Evolutionary conservation across 78 protist species (phyloP), one percentile per base, ranked within the genome.

Genomic region (Tieghemostelium lacteum): DNA sequence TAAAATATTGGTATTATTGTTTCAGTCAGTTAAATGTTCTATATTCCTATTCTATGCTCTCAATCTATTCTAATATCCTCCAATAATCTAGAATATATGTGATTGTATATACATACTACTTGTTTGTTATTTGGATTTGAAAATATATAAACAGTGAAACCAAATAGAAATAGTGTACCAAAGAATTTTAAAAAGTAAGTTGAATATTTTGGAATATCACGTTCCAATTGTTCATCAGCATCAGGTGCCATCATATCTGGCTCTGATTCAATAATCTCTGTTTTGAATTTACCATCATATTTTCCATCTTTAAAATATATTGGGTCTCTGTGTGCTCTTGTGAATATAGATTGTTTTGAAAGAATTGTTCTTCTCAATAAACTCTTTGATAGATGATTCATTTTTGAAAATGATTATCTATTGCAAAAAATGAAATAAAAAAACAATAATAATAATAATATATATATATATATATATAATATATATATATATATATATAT

Each of bases 231-330:
- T 34, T 50, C 52, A 69, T 83, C 89, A 22, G 50, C 78, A 71
- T 83, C 89, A 42, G 77, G 78, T 58, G 89, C 37, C 89, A 69
- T 69, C 57, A 57, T 52, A 33, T 78, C 75, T 78, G 88, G 88
- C 22, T 78, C 50, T 45, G 39, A 26, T 49, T 78, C 88, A 31
- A 78, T 45, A 28, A 31, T n/a, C 26, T 78, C 88, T 28, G 60
- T 39, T 28, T 58, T 16, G 63, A 77, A 73, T 54, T 63, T 62
- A 17, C 88, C 88, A 52, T 77, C 88, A 77, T 77, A 77, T 54
- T 54, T 45, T 36, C 73, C 70, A 54, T 52, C 76, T 37, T 63
- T 36, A 52, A 77, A 77, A 28, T 29, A 0, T 16, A 77, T 63
- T 77, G 74, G 75, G 12, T 69, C 50, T 77, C 88, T 77, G 34